phyloP scores from a whole-genome alignment of 129 eudicot species.

The Helichrysum umbraculigerum region DNA sequence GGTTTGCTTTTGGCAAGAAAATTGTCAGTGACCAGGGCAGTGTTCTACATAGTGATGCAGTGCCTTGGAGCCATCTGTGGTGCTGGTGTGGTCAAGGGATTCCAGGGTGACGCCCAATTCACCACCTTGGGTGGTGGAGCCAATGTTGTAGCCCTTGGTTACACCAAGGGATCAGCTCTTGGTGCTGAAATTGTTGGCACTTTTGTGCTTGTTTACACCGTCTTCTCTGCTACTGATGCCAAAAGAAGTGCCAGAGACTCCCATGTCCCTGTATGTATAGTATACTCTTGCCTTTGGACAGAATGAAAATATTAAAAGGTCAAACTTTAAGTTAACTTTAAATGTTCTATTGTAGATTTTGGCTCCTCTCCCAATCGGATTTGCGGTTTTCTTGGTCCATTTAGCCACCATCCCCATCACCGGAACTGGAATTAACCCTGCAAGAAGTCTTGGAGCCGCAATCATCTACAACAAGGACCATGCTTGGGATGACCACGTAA shows the following conservation, averaged over 20 bases:
- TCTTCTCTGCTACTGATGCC: conserved; percentile 77
- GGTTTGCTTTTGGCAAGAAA: conserved; percentile 87
- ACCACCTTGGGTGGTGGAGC: conserved; percentile 64
- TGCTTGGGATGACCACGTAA: conserved; percentile 75
- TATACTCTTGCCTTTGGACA: conserved; percentile 8
- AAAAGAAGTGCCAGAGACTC: conserved; percentile 80
- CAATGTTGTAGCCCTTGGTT: conserved; percentile 58
- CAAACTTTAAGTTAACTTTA: conserved; percentile 6
- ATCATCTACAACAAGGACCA: conserved; percentile 61
- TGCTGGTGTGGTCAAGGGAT: conserved; percentile 91
- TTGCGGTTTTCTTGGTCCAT: conserved; percentile 71
- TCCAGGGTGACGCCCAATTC: conserved; percentile 47
- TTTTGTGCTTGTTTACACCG: conserved; percentile 67
- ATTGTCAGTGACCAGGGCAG: conserved; percentile 69
- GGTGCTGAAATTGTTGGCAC: conserved; percentile 77
- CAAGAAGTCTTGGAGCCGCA: conserved; percentile 77
- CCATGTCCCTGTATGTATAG: conserved; percentile 71
- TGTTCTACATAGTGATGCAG: conserved; percentile 91
- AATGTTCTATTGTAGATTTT: conserved; percentile 44
- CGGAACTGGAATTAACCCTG: conserved; percentile 79
- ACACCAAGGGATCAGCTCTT: conserved; percentile 64
- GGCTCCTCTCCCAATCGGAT: conserved; percentile 76
- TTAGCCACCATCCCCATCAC: conserved; percentile 78
- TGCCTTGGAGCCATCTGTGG: conserved; percentile 90
- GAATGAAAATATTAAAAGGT: background rate